These are phyloP conservation scores for Hordeum vulgare DNA, from an alignment of 176 grass and related monocot genomes.

Conservation along the genomic window DNA sequence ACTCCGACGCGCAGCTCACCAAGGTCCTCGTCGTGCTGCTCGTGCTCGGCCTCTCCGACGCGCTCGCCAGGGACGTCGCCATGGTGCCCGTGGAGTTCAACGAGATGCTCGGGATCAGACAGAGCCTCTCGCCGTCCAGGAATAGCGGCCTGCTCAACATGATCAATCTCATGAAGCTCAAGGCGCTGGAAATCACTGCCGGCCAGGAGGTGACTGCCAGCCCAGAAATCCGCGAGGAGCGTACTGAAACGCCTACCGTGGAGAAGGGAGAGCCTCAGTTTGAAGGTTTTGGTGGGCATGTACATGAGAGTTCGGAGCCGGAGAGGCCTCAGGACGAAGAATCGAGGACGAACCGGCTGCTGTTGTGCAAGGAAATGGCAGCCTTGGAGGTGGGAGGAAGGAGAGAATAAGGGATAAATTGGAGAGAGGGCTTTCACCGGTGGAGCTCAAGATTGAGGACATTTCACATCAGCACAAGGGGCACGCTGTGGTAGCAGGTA, in stretches of 20 bases:
- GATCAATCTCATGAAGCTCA: no score
- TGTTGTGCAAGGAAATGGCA: slow-evolving; percentile 15
- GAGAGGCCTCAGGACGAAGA: not conserved
- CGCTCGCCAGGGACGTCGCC: slow-evolving; percentile 40
- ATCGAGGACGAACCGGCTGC: slow-evolving; percentile 4
- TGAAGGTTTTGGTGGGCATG: not conserved
- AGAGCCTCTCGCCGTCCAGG: slow-evolving; percentile 69
- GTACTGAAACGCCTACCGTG: no score
- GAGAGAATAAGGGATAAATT: slow-evolving; percentile 55
- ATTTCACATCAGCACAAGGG: slow-evolving; percentile 72
- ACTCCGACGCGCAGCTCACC: slow-evolving; percentile 79
- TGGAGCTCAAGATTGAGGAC: slow-evolving; percentile 62
- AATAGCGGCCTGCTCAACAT: slow-evolving; percentile 81
- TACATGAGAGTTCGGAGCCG: not conserved
- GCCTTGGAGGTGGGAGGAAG: slow-evolving; percentile 39
- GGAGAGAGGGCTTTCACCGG: slow-evolving; percentile 32
- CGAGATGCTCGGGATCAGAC: slow-evolving; percentile 63
- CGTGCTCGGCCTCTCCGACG: slow-evolving; percentile 69
- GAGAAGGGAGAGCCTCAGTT: no score
- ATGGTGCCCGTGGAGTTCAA: slow-evolving; percentile 54
- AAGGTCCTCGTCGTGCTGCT: slow-evolving; percentile 89
- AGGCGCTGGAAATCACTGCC: no score
- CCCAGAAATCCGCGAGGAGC: no score
- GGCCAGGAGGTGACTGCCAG: no score
- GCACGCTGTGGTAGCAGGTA: slow-evolving; percentile 54